Evolutionary conservation across 163 green algal genomes (phyloP).

Genomic region (Picocystis sp.): DNA sequence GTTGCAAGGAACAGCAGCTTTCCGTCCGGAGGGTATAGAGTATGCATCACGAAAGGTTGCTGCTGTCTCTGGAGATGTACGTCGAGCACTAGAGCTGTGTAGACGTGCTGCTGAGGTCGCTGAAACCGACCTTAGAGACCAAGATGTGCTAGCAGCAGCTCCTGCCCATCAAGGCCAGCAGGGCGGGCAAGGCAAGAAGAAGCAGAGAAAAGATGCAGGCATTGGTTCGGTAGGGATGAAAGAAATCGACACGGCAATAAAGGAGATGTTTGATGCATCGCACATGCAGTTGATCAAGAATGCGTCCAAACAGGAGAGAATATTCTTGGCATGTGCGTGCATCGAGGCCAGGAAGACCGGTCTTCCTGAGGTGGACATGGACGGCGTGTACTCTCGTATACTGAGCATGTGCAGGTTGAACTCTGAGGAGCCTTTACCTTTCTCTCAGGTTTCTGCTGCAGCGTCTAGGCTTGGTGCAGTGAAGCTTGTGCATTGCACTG

Average conservation of each 20-base stretch:
- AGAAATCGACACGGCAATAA: constrained; percentile 38
- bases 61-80: constrained; percentile 43
- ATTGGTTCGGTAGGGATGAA: neutral
- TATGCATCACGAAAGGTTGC: constrained; percentile 22
- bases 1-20: constrained; percentile 3
- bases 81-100: constrained; percentile 46
- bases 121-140: constrained; percentile 10
- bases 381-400: too few species aligned
- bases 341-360: constrained; percentile 41
- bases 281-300: constrained; percentile 44
- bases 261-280: constrained; percentile 42
- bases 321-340: constrained; percentile 48
- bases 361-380: constrained; percentile 7
- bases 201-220: neutral
- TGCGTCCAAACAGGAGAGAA: constrained; percentile 32
- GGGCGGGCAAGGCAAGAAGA: neutral
- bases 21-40: constrained; percentile 15
- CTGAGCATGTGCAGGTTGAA: too few species aligned
- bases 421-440: too few species aligned
- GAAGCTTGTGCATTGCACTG: too few species aligned
- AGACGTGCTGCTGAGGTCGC: constrained; percentile 35
- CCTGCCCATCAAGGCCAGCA: too few species aligned
- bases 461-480: too few species aligned
- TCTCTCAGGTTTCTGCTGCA: too few species aligned
- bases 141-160: too few species aligned